Percentiles rank a stretch among this genome's conserved stretches.
Conservation (phyloP, 306 rosid species). For the Castanea sativa region DNA sequence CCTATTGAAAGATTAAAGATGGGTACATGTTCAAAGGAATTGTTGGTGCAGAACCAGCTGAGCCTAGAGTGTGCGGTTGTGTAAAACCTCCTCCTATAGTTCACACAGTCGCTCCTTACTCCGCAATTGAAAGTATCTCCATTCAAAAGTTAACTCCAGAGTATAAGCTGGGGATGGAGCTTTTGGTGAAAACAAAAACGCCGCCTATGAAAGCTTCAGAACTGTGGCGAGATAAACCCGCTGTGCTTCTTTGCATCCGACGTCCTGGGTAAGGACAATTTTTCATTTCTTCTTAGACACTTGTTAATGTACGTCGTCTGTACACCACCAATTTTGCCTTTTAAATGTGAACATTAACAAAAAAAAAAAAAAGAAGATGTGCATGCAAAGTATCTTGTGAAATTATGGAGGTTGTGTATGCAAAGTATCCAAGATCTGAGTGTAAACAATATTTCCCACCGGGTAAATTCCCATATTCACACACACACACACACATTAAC, state of each 20-base stretch:
- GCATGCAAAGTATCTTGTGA: no score
- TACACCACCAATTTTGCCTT: no score
- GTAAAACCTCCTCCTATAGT: constrained; percentile 56
- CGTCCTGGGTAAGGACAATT: constrained; percentile 35
- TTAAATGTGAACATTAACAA: no score
- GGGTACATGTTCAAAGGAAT: constrained; percentile 82
- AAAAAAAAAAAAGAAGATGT: no score
- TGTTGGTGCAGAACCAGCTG: constrained; percentile 64
- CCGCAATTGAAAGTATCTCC: constrained; percentile 58
- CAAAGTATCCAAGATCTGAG: no score
- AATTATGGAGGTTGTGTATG: no score
- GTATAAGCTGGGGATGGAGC: constrained; percentile 81
- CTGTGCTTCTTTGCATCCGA: constrained; percentile 73
- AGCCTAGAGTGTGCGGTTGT: constrained; percentile 72
- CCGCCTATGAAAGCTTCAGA: constrained; percentile 85
- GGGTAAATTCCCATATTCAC: constrained; percentile 51
- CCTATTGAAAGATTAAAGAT: constrained; percentile 49
- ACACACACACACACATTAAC: no score
- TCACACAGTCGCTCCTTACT: constrained; percentile 67
- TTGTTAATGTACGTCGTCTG: no score
- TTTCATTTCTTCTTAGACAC: no score
- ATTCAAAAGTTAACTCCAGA: constrained; percentile 78
- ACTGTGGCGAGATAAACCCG: constrained; percentile 68
- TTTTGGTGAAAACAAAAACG: constrained; percentile 64
- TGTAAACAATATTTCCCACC: no score